Evolutionary conservation across 192 early-diverging fungal genomes (phyloP), one percentile per base, ranked within the genome.

Genomic region (Geosiphon pyriformis): DNA sequence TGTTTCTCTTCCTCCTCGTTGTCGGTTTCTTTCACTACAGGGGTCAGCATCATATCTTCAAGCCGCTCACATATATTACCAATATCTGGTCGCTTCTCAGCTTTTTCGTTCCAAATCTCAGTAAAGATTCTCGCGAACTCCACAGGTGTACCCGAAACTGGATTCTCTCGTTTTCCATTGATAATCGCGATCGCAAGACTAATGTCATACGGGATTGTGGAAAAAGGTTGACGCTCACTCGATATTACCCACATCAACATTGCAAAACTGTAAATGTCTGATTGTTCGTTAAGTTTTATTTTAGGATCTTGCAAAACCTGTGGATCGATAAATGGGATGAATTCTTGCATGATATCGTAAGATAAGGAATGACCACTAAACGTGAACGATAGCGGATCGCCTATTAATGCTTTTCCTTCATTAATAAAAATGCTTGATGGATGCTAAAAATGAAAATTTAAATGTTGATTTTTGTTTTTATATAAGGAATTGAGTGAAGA

Each of bases 241-340:
- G 75, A 71, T 54, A 77, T 33, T 55, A 73, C 75, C 75, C 75
- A 77, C 18, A 77, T 29, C 4, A 77, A 47, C 3, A 77, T 68
- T 23, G 71, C 75, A 23, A 77, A 52, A 4, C 71, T 73, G 22
- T 77, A 77, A 22, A 77, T 68, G 32, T 77, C 75, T 10, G 35
- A 46, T 61, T 25, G n/a, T 27, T 10, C 2, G 22, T 47, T 35
- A 31, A 30, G 55, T 15, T 6, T 42, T 42, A 42, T 10, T 10
- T 32, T 37, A 11, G n/a, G 23, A 55, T 66, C 52, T 4, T 20
- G 17, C 11, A 66, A 22, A 23, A 52, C 17, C 54, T 37, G 20
- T 35, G 64, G 64, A 15, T 66, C 64, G 7, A 66, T 20, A 18
- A 30, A 66, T 18, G 64, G 60, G n/a, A 62, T 46, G 10, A 27